Conservation (phyloP, 2,329 filamentous ascomycete species). For the Peltaster fructicola region DNA sequence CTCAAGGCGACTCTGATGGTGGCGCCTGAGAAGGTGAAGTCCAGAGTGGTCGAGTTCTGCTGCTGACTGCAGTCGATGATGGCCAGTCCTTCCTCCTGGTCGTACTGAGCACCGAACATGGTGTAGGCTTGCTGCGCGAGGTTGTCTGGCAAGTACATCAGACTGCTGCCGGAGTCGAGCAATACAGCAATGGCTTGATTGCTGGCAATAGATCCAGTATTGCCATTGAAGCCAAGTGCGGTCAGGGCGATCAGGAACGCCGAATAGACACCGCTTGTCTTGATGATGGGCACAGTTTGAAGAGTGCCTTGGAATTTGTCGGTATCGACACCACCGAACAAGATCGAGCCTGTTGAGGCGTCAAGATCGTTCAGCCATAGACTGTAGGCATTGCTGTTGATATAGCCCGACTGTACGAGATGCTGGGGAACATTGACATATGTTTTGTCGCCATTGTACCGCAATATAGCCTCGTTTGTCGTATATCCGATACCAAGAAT, state of each 20-base stretch:
- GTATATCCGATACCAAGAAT: conserved; percentile 76
- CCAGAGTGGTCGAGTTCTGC: conserved; percentile 31
- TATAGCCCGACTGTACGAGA: conserved; percentile 43
- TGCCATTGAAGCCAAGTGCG: conserved; percentile 25
- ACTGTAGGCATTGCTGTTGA: conserved; percentile 48
- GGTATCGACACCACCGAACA: conserved; percentile 69
- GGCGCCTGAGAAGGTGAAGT: conserved; percentile 39
- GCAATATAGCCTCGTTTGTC: conserved; percentile 58
- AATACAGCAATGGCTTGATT: conserved; percentile 37
- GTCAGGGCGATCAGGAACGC: conserved; percentile 36
- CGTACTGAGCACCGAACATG: conserved; percentile 24
- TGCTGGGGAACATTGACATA: conserved; percentile 47
- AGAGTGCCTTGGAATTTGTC: conserved; percentile 52
- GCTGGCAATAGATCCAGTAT: conserved; percentile 25
- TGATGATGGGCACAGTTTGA: conserved; percentile 40
- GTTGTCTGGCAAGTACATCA: conserved; percentile 50
- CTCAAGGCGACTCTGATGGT: conserved; percentile 37
- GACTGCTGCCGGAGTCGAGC: conserved; percentile 58
- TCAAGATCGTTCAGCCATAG: conserved; percentile 44
- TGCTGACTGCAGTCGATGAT: conserved; percentile 36
- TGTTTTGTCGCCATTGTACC: conserved; percentile 30
- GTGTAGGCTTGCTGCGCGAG: conserved; percentile 31
- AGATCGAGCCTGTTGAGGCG: conserved; percentile 49
- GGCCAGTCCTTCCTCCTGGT: conserved; percentile 24
- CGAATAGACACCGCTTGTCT: conserved; percentile 29